Conservation (phyloP, 169 alveolate genomes). For the Plasmodium inui region DNA sequence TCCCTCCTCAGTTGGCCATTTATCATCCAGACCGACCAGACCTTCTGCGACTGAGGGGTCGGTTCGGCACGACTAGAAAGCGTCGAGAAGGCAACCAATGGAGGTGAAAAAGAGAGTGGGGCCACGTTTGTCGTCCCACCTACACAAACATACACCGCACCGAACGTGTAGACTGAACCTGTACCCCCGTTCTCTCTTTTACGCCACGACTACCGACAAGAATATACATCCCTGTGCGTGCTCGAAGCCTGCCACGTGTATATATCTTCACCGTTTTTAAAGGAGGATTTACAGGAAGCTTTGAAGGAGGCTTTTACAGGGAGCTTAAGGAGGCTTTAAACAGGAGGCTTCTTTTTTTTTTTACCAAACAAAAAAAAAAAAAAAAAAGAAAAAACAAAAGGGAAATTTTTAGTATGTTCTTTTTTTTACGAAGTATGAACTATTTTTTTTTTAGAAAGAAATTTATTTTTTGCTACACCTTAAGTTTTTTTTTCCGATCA, state of each 20-base stretch:
- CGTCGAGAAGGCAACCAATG: background rate
- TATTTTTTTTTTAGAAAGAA: background rate
- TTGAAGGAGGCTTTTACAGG: background rate
- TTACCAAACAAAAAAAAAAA: background rate
- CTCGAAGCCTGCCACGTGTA: background rate
- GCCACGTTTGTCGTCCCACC: background rate
- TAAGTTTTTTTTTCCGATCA: too few relatives aligned
- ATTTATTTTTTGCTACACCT: too few relatives aligned
- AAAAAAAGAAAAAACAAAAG: background rate
- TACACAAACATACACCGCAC: too few relatives aligned
- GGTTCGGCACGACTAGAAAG: background rate
- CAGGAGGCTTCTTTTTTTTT: background rate
- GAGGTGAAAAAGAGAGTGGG: background rate
- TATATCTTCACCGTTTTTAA: background rate
- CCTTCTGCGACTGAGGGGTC: conserved; percentile 37
- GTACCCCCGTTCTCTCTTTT: background rate
- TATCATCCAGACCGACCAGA: conserved; percentile 65
- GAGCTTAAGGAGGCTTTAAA: too few relatives aligned
- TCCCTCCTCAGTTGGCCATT: conserved; percentile 72
- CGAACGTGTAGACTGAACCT: background rate
- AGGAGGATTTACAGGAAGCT: background rate
- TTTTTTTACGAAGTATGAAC: background rate
- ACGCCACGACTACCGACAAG: background rate
- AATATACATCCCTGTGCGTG: background rate
- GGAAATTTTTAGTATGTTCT: background rate